A percentile compares a stretch with the other conserved stretches of the same genome.
Evolutionary conservation across 768 basidiomycete species (phyloP).

Genomic region (Lanmaoa rubissima): DNA sequence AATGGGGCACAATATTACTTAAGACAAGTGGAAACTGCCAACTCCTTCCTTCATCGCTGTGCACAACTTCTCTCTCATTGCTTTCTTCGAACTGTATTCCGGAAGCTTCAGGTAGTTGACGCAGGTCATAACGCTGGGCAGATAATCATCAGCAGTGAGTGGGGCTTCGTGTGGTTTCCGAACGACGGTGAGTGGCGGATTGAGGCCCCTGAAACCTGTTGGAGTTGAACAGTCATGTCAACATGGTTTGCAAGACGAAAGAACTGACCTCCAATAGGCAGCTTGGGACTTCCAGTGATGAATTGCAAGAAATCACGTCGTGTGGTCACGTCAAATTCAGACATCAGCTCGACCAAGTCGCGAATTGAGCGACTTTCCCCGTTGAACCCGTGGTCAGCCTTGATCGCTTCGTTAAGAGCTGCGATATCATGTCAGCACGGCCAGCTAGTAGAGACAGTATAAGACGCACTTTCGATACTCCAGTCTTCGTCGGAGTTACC

Average conservation of each 20-base stretch:
- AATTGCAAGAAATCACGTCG: conserved; percentile 93
- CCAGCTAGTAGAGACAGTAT: background rate
- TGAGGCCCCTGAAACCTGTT: conserved; percentile 89
- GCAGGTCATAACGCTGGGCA: conserved; percentile 99
- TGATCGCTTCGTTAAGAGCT: conserved; percentile 89
- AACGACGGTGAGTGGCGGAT: conserved; percentile 92
- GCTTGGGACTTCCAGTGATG: conserved; percentile 94
- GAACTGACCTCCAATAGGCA: conserved; percentile 87
- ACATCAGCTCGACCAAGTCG: conserved; percentile 83
- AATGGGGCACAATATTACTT: conserved; percentile 25
- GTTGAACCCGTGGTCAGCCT: conserved; percentile 98
- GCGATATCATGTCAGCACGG: conserved; percentile 4
- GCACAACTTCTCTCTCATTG: conserved; percentile 80
- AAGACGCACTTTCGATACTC: conserved; percentile 78
- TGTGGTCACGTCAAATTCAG: conserved; percentile 66
- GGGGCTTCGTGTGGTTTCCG: conserved; percentile 95
- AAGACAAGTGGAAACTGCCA: conserved; percentile 97
- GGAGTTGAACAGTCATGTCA: background rate
- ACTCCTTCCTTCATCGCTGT: conserved; percentile 91
- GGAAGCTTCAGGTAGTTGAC: conserved; percentile 96
- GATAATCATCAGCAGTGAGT: conserved; percentile 87
- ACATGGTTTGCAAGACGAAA: background rate
- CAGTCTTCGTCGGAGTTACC: conserved; percentile 99
- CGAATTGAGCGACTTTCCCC: conserved; percentile 90
- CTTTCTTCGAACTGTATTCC: conserved; percentile 85